phyloP scores from a whole-genome alignment of 371 early-diverging fungal species.

The Cokeromyces recurvatus region DNA sequence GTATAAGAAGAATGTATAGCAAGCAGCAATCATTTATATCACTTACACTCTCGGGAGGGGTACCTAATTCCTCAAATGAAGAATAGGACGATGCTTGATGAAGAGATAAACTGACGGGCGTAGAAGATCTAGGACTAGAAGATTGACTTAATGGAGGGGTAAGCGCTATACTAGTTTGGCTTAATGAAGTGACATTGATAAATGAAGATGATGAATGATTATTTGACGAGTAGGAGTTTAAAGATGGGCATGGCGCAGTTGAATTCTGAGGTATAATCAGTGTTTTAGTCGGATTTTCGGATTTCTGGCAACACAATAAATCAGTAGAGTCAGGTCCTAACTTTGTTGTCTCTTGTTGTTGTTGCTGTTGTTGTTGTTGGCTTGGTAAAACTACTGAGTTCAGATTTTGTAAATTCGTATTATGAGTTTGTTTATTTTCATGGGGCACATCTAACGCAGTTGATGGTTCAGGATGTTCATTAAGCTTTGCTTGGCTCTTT shows the following conservation, averaged over 20 bases:
- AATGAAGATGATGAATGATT: slow-evolving; percentile 11
- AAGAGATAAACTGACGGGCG: slow-evolving; percentile 1
- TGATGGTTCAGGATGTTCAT: too few relatives aligned
- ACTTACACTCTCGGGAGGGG: slow-evolving; percentile 17
- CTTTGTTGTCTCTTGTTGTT: too few relatives aligned
- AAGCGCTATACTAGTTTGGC: slow-evolving; percentile 9
- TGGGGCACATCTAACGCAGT: too few relatives aligned
- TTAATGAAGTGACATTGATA: slow-evolving; percentile 3
- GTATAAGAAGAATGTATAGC: too few relatives aligned
- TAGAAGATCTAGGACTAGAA: slow-evolving; percentile 12
- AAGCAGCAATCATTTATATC: too few relatives aligned
- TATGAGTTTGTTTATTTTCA: not conserved
- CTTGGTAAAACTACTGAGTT: too few relatives aligned
- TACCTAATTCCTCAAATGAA: slow-evolving; percentile 7
- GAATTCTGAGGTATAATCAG: slow-evolving; percentile 3
- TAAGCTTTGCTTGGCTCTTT: too few relatives aligned
- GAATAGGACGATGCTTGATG: slow-evolving; percentile 3
- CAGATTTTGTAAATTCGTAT: too few relatives aligned
- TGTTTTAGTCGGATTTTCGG: not conserved
- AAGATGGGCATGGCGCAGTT: slow-evolving; percentile 3
- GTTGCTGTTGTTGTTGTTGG: too few relatives aligned
- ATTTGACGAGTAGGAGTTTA: slow-evolving; percentile 1
- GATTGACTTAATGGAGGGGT: slow-evolving; percentile 17
- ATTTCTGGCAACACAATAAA: too few relatives aligned
- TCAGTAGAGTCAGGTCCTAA: too few relatives aligned